phyloP scores from a whole-genome alignment of 2,329 filamentous ascomycete genomes.

The Sporothrix protearum region DNA sequence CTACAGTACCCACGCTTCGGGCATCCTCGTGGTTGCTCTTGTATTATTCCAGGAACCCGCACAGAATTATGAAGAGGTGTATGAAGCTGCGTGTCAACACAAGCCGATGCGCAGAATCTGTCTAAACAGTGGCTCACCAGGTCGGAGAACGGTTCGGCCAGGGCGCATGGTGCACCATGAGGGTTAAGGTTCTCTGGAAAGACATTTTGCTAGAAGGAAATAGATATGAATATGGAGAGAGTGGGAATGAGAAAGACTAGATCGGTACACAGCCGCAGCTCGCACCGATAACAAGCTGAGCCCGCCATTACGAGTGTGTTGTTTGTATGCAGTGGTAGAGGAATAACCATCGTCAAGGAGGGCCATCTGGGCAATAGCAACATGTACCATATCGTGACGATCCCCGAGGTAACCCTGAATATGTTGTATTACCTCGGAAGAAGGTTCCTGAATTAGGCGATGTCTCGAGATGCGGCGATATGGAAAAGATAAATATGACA shows the following conservation, averaged over 20 bases:
- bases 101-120: not conserved
- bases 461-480: not conserved
- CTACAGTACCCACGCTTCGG: not conserved
- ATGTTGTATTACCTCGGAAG: conserved; percentile 1
- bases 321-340: not conserved
- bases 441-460: conserved; percentile 8
- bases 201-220: not conserved
- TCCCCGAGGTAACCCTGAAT: not conserved
- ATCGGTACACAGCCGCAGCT: conserved; percentile 9
- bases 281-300: conserved; percentile 4
- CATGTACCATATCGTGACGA: not conserved
- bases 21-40: not conserved
- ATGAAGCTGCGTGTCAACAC: not conserved
- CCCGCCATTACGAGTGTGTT: not conserved
- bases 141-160: not conserved
- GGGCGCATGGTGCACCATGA: not conserved
- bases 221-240: not conserved
- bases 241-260: not conserved
- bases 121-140: not conserved
- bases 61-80: not conserved
- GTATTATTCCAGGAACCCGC: not conserved
- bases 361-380: not conserved
- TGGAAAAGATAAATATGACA: not conserved
- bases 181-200: not conserved
- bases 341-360: not conserved